A percentile compares a stretch with the other conserved stretches of the same genome.
These are phyloP conservation scores for Baeospora myosura DNA, from an alignment of 1,284 basidiomycete species.

Conservation along the genomic window DNA sequence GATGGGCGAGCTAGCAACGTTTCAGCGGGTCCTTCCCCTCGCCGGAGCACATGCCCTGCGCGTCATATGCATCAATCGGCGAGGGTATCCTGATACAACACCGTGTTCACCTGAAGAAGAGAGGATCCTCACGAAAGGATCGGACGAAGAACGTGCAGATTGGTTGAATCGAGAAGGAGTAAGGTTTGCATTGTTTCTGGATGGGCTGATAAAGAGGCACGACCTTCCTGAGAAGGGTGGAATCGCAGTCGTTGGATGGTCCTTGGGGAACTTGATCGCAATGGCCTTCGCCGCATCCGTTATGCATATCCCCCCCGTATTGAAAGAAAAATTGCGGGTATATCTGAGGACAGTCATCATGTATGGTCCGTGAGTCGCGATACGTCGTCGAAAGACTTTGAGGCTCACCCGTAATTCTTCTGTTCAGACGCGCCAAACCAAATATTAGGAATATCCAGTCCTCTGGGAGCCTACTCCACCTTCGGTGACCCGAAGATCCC, in stretches of 20 bases:
- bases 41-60: constrained; percentile 12
- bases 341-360: background rate
- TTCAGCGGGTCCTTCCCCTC: constrained; percentile 1
- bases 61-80: constrained; percentile 17
- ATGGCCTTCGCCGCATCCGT: background rate
- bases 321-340: background rate
- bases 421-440: background rate
- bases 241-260: background rate
- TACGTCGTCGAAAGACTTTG: background rate
- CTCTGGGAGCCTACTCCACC: background rate
- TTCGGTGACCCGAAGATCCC: background rate
- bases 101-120: constrained; percentile 17
- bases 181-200: constrained; percentile 16
- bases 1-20: background rate
- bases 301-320: background rate
- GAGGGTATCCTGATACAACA: constrained; percentile 19
- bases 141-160: no score
- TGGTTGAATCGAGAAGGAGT: constrained; percentile 11
- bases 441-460: background rate
- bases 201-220: constrained; percentile 13
- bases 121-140: constrained; percentile 5
- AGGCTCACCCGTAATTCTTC: no score
- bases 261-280: background rate
- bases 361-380: background rate
- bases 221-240: background rate